Evolutionary conservation across 495 filamentous ascomycete genomes (phyloP).

Genomic region (Bombardia bombarda): DNA sequence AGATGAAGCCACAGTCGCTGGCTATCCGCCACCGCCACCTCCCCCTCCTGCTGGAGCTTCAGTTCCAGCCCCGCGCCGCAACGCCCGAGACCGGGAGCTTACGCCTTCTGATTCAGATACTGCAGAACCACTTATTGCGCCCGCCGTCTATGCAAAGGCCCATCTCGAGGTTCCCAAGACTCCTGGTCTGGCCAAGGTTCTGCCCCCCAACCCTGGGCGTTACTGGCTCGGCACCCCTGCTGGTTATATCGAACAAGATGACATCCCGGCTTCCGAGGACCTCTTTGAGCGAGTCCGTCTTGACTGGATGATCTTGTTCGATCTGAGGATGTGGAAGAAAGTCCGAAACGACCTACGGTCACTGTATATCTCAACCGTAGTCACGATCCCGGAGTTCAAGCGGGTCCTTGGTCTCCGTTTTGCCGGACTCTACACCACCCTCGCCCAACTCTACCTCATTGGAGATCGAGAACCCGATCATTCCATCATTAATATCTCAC

Average conservation of each 20-base stretch:
- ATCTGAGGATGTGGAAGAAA: constrained; percentile 94
- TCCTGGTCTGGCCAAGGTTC: constrained; percentile 30
- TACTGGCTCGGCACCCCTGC: constrained; percentile 83
- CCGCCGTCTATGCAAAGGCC: constrained; percentile 44
- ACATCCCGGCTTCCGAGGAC: constrained; percentile 69
- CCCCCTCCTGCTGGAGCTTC: constrained; percentile 45
- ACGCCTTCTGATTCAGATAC: constrained; percentile 54
- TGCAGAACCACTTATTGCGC: constrained; percentile 48
- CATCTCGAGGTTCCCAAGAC: constrained; percentile 52
- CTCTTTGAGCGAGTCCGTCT: constrained; percentile 79
- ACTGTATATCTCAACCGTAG: constrained; percentile 91
- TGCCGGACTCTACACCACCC: constrained; percentile 83
- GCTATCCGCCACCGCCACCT: constrained; percentile 56
- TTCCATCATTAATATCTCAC: constrained; percentile 92
- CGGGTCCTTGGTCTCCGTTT: constrained; percentile 88
- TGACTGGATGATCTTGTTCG: constrained; percentile 95
- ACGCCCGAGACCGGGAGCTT: constrained; percentile 41
- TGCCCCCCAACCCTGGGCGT: constrained; percentile 47
- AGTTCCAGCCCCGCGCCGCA: constrained; percentile 25
- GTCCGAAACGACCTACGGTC: constrained; percentile 83
- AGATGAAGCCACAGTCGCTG: constrained; percentile 61
- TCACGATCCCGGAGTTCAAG: constrained; percentile 92
- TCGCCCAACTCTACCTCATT: constrained; percentile 92
- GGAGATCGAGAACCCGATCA: constrained; percentile 95
- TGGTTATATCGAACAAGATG: constrained; percentile 48